Evolutionary conservation across 192 early-diverging fungal genomes (phyloP).

Genomic region (Umbelopsis sp.): DNA sequence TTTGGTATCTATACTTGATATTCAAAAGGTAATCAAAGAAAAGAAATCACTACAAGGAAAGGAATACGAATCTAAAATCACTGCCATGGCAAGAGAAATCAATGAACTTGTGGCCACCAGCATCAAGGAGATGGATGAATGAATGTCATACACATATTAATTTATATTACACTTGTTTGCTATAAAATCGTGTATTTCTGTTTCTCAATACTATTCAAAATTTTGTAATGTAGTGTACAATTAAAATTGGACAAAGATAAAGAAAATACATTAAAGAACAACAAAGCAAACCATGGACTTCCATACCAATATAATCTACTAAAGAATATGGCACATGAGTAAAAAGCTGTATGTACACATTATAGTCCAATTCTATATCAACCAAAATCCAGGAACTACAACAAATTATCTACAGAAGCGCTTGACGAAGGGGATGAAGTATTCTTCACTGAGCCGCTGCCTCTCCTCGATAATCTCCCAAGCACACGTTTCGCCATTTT

Average conservation of each 20-base stretch:
- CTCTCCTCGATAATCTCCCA: neutral
- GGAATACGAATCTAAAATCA: neutral
- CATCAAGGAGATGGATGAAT: neutral
- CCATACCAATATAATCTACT: neutral
- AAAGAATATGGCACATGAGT: neutral
- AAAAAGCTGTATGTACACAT: neutral
- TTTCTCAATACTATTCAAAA: neutral
- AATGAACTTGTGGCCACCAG: neutral
- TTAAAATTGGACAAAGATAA: neutral
- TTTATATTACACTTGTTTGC: neutral
- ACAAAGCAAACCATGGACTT: neutral
- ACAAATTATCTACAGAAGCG: neutral
- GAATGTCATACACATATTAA: neutral
- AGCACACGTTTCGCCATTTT: constrained; percentile 8
- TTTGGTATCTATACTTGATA: constrained; percentile 29
- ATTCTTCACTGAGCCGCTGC: neutral
- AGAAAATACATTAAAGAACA: neutral
- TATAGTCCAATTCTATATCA: neutral
- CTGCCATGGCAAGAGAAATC: neutral
- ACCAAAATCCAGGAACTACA: neutral
- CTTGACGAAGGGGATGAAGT: neutral
- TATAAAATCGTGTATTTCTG: neutral
- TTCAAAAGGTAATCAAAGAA: constrained; percentile 1
- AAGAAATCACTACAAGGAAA: neutral
- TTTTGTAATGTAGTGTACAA: neutral